Conservation (phyloP, 768 basidiomycete species). For the Hericium rajendrae region DNA sequence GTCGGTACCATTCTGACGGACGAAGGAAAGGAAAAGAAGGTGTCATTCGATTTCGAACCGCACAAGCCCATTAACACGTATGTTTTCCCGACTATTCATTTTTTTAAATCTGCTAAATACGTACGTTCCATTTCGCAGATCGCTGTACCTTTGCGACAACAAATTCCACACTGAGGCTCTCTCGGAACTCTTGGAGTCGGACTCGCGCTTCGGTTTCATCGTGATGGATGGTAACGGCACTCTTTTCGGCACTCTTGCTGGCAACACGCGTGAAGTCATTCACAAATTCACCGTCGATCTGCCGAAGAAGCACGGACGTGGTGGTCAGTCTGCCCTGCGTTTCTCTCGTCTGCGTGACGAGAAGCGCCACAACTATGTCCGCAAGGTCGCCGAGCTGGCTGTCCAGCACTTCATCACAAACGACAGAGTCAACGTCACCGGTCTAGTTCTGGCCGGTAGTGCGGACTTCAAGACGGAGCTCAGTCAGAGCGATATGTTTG, state of each 20-base stretch:
- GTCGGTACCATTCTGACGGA: conserved; percentile 97
- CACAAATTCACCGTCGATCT: conserved; percentile 99
- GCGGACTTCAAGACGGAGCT: conserved; percentile 99
- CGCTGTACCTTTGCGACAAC: conserved; percentile 98
- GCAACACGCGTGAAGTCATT: conserved; percentile 93
- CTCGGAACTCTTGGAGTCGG: conserved; percentile 92
- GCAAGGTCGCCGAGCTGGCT: conserved; percentile 94
- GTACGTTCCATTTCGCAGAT: conserved; percentile 35
- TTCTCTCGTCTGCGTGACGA: conserved; percentile 99
- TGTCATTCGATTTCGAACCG: conserved; percentile 96
- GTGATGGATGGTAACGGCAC: conserved; percentile 99
- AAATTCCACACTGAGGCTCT: conserved; percentile 99
- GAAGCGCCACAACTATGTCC: conserved; percentile 98
- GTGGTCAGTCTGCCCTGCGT: conserved; percentile 99
- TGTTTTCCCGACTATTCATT: conserved; percentile 19
- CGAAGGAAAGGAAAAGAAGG: conserved; percentile 99
- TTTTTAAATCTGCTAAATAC: neutral
- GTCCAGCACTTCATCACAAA: conserved; percentile 97
- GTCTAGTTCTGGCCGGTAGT: conserved; percentile 90
- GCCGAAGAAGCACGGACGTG: conserved; percentile 99
- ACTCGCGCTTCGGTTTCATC: conserved; percentile 97
- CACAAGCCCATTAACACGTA: conserved; percentile 99
- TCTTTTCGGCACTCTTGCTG: conserved; percentile 90
- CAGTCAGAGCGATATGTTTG: conserved; percentile 93
- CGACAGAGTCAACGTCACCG: conserved; percentile 97